Evolutionary conservation across 805 yeast species (phyloP).

Genomic region (Lachancea fermentati): DNA sequence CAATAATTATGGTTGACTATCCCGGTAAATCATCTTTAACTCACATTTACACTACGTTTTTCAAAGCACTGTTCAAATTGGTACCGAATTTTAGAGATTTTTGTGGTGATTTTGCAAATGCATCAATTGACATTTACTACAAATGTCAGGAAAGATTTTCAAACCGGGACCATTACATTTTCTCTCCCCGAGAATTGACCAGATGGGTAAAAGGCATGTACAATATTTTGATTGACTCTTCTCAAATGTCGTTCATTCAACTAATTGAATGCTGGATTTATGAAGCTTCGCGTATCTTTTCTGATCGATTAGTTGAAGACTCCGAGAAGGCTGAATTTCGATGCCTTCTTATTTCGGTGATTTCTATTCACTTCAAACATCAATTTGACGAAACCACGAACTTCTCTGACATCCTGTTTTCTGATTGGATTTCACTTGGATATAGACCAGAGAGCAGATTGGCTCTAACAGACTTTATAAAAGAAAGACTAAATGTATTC

Average conservation of each 20-base stretch:
- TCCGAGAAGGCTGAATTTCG: conserved; percentile 49
- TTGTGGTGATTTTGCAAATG: conserved; percentile 44
- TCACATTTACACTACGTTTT: conserved; percentile 63
- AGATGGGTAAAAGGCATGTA: conserved; percentile 79
- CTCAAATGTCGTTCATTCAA: conserved; percentile 35
- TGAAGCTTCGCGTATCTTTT: conserved; percentile 72
- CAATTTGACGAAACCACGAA: conserved; percentile 35
- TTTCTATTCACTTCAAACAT: conserved; percentile 42
- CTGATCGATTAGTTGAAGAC: conserved; percentile 55
- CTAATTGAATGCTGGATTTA: conserved; percentile 69
- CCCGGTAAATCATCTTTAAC: conserved; percentile 59
- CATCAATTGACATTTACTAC: conserved; percentile 62
- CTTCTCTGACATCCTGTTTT: conserved; percentile 53
- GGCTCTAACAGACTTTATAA: conserved; percentile 49
- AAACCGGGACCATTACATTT: conserved; percentile 56
- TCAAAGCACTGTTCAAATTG: conserved; percentile 48
- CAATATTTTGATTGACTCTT: conserved; percentile 39
- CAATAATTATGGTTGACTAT: conserved; percentile 69
- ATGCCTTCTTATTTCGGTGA: conserved; percentile 31
- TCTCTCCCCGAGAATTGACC: conserved; percentile 87
- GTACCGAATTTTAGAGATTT: conserved; percentile 58
- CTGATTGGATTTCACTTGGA: conserved; percentile 66
- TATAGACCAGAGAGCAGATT: conserved; percentile 50
- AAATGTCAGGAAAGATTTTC: conserved; percentile 40
- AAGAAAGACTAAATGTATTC: conserved; percentile 61